phyloP scores from a whole-genome alignment of 345 rosid genomes.

The Arabidopsis arenosa region DNA sequence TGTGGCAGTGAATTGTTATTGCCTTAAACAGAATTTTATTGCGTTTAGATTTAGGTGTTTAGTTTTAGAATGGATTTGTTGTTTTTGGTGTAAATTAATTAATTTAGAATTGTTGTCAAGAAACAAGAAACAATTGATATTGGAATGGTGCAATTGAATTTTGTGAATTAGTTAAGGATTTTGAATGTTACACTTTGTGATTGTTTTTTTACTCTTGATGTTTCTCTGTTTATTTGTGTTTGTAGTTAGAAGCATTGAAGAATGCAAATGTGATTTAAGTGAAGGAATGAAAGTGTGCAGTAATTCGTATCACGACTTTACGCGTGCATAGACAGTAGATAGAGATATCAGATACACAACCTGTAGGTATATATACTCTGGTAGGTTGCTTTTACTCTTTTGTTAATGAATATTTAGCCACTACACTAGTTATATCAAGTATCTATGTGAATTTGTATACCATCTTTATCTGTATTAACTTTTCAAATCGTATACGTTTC shows the following conservation, averaged over 20 bases:
- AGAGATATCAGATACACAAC: conserved; percentile 12
- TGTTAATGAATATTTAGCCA: neutral
- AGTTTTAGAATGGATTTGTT: neutral
- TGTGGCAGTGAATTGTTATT: neutral
- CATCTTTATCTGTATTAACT: neutral
- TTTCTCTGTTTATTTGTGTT: neutral
- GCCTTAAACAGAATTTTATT: neutral
- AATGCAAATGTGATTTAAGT: neutral
- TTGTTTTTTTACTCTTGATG: neutral
- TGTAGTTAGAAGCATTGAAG: neutral
- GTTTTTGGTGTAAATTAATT: neutral
- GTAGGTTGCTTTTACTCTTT: neutral
- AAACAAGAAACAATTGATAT: neutral
- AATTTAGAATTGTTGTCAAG: neutral
- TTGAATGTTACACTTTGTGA: neutral
- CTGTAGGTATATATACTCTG: conserved; percentile 10
- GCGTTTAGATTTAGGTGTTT: neutral
- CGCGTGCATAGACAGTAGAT: conserved; percentile 13
- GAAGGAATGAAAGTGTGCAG: conserved; percentile 16
- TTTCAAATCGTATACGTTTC: neutral
- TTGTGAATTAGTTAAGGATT: neutral
- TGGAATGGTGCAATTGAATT: neutral
- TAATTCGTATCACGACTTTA: neutral
- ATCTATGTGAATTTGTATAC: neutral
- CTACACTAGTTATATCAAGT: neutral